Percentiles rank a stretch among this genome's conserved stretches.
These are phyloP conservation scores for Termitomyces sp. DNA, from an alignment of 768 basidiomycete genomes.

Conservation along the genomic window DNA sequence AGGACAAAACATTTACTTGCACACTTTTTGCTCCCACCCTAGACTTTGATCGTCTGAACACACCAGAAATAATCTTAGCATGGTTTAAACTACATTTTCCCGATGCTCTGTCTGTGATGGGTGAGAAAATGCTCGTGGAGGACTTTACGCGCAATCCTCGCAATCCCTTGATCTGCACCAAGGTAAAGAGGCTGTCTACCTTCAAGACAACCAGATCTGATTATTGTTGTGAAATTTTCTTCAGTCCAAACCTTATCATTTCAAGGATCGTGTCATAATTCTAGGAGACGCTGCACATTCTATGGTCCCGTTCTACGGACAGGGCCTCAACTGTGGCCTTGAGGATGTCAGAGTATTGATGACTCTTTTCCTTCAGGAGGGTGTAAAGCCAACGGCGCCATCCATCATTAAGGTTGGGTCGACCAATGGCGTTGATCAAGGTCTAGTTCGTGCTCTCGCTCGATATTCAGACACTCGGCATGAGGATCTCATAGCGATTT, in stretches of 20 bases:
- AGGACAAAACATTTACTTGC: constrained; percentile 98
- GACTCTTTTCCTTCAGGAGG: constrained; percentile 67
- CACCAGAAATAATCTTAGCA: constrained; percentile 48
- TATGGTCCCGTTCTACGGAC: constrained; percentile 98
- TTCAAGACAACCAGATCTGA: constrained; percentile 19
- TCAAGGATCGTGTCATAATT: constrained; percentile 81
- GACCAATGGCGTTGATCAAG: constrained; percentile 43
- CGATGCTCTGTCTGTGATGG: constrained; percentile 84
- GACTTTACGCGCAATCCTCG: constrained; percentile 85
- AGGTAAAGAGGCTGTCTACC: constrained; percentile 51
- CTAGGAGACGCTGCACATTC: constrained; percentile 95
- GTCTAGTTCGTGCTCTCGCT: constrained; percentile 62
- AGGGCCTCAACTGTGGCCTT: constrained; percentile 96
- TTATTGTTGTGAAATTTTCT: constrained; percentile 10
- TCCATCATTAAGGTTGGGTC: constrained; percentile 25
- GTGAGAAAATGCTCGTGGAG: constrained; percentile 68
- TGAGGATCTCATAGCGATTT: constrained; percentile 87
- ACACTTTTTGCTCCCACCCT: constrained; percentile 88
- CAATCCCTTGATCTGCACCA: constrained; percentile 87
- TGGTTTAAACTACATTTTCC: constrained; percentile 89
- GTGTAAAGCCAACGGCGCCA: constrained; percentile 48
- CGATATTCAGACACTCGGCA: constrained; percentile 81
- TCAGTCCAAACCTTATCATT: constrained; percentile 86
- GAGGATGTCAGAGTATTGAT: constrained; percentile 94
- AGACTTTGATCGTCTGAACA: constrained; percentile 67